Conservation (phyloP, 768 basidiomycete genomes). For the Lactarius tabidus region DNA sequence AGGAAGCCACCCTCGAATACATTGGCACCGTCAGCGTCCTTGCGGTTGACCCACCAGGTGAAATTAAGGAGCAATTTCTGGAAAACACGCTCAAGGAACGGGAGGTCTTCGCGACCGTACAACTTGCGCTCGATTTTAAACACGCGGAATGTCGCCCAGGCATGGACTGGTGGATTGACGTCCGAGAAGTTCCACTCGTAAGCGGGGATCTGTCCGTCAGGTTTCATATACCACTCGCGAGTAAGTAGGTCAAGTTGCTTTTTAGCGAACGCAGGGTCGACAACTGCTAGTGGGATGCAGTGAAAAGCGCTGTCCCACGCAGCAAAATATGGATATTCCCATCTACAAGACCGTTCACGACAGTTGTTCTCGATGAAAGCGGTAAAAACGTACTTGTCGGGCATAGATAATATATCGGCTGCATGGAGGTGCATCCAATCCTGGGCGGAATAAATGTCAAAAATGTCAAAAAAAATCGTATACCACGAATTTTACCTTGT, state of each 20-base stretch:
- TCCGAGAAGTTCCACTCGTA: slow-evolving; percentile 99
- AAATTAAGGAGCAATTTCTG: slow-evolving; percentile 96
- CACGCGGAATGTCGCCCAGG: slow-evolving; percentile 97
- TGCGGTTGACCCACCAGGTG: slow-evolving; percentile 99
- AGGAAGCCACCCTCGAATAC: slow-evolving; percentile 99
- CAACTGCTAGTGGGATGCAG: slow-evolving; percentile 93
- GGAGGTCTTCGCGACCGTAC: slow-evolving; percentile 82
- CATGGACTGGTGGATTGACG: slow-evolving; percentile 98
- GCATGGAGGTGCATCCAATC: slow-evolving; percentile 97
- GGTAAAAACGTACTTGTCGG: slow-evolving; percentile 71
- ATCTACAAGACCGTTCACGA: slow-evolving; percentile 40
- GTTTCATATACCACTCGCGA: slow-evolving; percentile 99
- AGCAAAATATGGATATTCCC: slow-evolving; percentile 99
- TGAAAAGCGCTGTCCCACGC: slow-evolving; percentile 99
- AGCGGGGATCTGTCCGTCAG: slow-evolving; percentile 96
- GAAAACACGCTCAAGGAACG: slow-evolving; percentile 96
- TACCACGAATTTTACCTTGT: slow-evolving; percentile 47
- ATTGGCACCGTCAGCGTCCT: slow-evolving; percentile 91
- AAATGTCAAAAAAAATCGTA: not conserved
- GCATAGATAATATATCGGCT: slow-evolving; percentile 97
- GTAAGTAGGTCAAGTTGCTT: slow-evolving; percentile 95
- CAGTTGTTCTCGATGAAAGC: not conserved
- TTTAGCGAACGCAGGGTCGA: slow-evolving; percentile 94
- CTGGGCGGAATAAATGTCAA: slow-evolving; percentile 35
- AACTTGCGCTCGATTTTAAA: slow-evolving; percentile 99